Conservation (phyloP, 768 basidiomycete genomes). For the Rhodotorula toruloides region DNA sequence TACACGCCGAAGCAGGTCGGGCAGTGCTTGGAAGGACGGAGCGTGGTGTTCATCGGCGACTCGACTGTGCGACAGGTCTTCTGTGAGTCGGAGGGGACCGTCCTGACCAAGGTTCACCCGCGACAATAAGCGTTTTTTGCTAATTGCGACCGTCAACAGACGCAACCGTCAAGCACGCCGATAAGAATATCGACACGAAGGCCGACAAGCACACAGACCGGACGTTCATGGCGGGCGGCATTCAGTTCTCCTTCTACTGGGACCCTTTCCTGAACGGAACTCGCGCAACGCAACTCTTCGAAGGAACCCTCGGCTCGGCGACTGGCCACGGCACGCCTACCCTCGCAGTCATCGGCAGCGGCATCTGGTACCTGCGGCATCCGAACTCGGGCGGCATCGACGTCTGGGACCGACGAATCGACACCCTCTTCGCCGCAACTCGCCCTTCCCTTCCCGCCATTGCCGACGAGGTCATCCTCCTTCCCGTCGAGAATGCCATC, state of each 20-base stretch:
- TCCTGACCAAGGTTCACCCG: too few relatives aligned
- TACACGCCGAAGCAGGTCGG: slow-evolving; percentile 58
- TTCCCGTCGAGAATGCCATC: slow-evolving; percentile 72
- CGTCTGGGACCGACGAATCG: slow-evolving; percentile 71
- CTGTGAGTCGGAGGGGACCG: too few relatives aligned
- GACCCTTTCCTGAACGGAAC: slow-evolving; percentile 80
- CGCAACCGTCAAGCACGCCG: slow-evolving; percentile 51
- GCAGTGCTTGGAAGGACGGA: slow-evolving; percentile 57
- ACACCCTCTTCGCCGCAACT: slow-evolving; percentile 56
- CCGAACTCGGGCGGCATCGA: slow-evolving; percentile 65
- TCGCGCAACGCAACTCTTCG: slow-evolving; percentile 53
- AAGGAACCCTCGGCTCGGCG: slow-evolving; percentile 39
- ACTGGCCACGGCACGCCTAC: slow-evolving; percentile 49
- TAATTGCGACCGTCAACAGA: slow-evolving; percentile 35
- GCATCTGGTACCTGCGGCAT: slow-evolving; percentile 84
- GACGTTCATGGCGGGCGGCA: slow-evolving; percentile 53
- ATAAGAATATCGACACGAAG: slow-evolving; percentile 49
- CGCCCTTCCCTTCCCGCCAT: slow-evolving; percentile 42
- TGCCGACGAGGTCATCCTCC: slow-evolving; percentile 68
- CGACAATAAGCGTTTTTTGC: background rate
- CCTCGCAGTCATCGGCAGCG: slow-evolving; percentile 74
- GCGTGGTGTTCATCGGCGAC: slow-evolving; percentile 75
- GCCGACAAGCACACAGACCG: slow-evolving; percentile 69
- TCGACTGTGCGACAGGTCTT: slow-evolving; percentile 74
- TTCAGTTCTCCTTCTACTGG: slow-evolving; percentile 63